Base-by-base conservation (phyloP, 2,329 filamentous ascomycete genomes). In the Echinosphaeria canescens region DNA sequence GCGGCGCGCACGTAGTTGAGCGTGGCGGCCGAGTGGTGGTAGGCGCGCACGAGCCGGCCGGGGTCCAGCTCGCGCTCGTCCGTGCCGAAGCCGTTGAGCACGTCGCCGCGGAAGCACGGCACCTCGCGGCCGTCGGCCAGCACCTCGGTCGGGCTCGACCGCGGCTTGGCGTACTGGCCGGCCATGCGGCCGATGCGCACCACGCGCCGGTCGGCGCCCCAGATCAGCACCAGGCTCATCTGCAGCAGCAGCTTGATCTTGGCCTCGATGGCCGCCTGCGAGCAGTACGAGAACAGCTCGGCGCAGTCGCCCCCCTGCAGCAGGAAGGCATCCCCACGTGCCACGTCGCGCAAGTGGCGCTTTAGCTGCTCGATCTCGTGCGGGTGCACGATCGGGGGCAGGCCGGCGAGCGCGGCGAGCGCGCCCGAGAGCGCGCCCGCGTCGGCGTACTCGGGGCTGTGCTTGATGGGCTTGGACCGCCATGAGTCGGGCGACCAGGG, bases 301-400 rank as follows among this genome's bases (percentile, higher is more conserved):
- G 88, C 88, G 44, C 88, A 98, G 52, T 98, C 88, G 34, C 85
- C 88, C 32, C 88, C 88, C 53, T 98, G 88, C 4, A 98, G 67
- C 8, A 98, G 60, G 47, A 98, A 95, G 10, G 85, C 80, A 36
- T 85, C 82, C 18, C 88, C 88, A 19, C 76, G 56, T 5, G 88
- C 88, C 5, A 91, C 88, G 52, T 92, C 80, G 31, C 69, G 68
- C 13, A 98, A 62, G 39, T 68, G 74, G 27, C 67, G 59, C 43
- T 82, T 82, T 28, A 98, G 62, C 34, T 68, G 74, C 38, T 67
- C 59, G 42, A 98, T 91, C 50, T 88, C 80, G 26, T 61, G 60
- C 4, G 78, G 73, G 30, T 79, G 79, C 16, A 88, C 80, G 26
- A 88, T 65, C 14, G 79, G 79, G 5, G 80, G 79, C 7, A 88